Evolutionary conservation across 176 grass and related monocot species (phyloP), one percentile per base, ranked within the genome.

Genomic region (Thalia dealbata): DNA sequence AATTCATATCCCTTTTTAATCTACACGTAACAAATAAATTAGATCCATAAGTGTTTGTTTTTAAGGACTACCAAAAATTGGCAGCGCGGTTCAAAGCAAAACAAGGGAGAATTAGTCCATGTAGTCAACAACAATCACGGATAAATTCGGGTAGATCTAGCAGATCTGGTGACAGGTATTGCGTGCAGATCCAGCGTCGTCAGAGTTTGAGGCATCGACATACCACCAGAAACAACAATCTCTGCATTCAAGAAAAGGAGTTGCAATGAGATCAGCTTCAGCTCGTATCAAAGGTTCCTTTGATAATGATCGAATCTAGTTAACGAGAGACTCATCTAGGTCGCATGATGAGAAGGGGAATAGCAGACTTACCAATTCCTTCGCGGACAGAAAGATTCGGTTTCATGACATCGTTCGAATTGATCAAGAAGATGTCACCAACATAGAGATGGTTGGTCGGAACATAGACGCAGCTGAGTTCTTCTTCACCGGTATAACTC

Each of bases 381-480:
- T 74, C 72, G 0, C 52, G 52, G 30, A 74, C 72, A 61, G 72
- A 74, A 22, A 74, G 35, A 61, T 74, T 74, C 44, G 72, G 72
- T 74, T 52, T 74, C 9, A 74, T 74, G 43, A 74, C n/a, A 59
- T 74, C 72, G 14, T 55, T 74, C 23, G 72, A 59, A 30, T 25
- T 74, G 32, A 74, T 21, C 30, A 74, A 52, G 43, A 59, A 74
- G 14, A 74, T 42, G 30, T 74, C 72, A 25, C 72, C 72, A 10
- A 74, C 15, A 11, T 74, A 74, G 54, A 74, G 72, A 74, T 74
- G 52, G 72, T 74, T 74, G 51, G 72, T 74, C 24, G 72, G 72
- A 24, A 74, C 72, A 60, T 74, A 74, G 30, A 74, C 72, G 16
- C 72, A 74, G 30, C 15, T 60, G 30, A 74, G 72, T 59, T 74